Evolutionary conservation across 164 flowering plant species (phyloP), one percentile per base, ranked within the genome.

Genomic region (Magnolia kwangsiensis): DNA sequence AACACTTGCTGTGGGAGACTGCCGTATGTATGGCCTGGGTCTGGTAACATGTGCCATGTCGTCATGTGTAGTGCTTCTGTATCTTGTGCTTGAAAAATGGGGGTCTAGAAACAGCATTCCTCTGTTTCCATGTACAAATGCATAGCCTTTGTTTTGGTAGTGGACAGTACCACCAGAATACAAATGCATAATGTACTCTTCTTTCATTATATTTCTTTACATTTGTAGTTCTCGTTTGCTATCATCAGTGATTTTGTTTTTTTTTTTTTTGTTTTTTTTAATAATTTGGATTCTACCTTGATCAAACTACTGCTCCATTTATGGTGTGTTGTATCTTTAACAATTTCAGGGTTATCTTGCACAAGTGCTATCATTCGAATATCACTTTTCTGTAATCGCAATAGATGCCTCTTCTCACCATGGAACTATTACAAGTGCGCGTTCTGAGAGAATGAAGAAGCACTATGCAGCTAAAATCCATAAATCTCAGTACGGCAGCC

Each of bases 401-500:
- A 87, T 95, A 72, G 98, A 95, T 86, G 88, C 97, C 76, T 90
- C 84, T 83, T 86, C 91, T 81, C 97, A 91, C 82, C 97, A 93
- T 89, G 95, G 90, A 76, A 85, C 72, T 61, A 84, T 95, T 72
- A 89, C 94, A 10, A 84, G 80, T 81, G 86, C 85, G 72, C 92
- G 96, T 67, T 92, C 98, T 65, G 90, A 85, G 78, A 84, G 91
- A 70, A 95, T 95, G 49, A 91, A 84, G 84, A 93, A 92, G 83
- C 87, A 91, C 78, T 95, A 90, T 82, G 83, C 81, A 61, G 86
- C 94, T 74, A 88, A 88, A 82, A 81, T 81, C 63, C 85, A 83
- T 71, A 90, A 87, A 82, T 78, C 80, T 75, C 83, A 78, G 91
- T 89, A 88, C 67, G 86, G 74, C 50, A 77, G 68, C 16, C 18